These are phyloP conservation scores for Botrytis pseudocinerea DNA, from an alignment of 2,329 filamentous ascomycete genomes.

Conservation along the genomic window DNA sequence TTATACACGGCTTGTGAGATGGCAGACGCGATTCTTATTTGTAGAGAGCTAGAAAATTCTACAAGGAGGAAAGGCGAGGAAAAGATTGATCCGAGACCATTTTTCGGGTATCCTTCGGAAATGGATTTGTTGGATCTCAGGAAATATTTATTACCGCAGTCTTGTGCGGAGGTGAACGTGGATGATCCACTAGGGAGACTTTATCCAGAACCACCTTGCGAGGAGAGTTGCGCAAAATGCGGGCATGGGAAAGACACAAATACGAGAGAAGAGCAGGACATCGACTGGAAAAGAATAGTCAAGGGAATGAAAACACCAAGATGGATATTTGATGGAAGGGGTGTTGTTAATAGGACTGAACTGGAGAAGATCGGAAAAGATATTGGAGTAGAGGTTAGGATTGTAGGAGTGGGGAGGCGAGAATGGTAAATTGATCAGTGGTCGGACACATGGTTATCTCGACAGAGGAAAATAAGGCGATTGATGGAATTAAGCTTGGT, in stretches of 20 bases:
- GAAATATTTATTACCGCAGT: not conserved
- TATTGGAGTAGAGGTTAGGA: conserved; percentile 27
- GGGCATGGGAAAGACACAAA: conserved; percentile 27
- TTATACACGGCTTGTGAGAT: conserved; percentile 49
- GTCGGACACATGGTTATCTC: not conserved
- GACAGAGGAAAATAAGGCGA: not conserved
- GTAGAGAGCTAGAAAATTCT: conserved; percentile 52
- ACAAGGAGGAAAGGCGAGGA: not conserved
- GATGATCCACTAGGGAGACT: conserved; percentile 25
- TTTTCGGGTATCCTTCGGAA: conserved; percentile 15
- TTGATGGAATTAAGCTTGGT: not conserved
- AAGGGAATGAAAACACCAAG: conserved; percentile 48
- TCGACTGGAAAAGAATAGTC: conserved; percentile 50
- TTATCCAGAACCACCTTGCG: conserved; percentile 35
- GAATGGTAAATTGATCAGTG: not conserved
- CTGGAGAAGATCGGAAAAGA: conserved; percentile 37
- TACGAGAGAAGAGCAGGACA: conserved; percentile 26
- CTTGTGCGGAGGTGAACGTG: not conserved
- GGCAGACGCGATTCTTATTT: conserved; percentile 50
- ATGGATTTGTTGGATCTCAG: not conserved
- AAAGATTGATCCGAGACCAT: conserved; percentile 32
- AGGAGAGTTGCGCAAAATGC: conserved; percentile 40
- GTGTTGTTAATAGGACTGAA: conserved; percentile 37
- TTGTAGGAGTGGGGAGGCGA: conserved; percentile 25
- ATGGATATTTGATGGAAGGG: conserved; percentile 51